A percentile compares a stretch with the other conserved stretches of the same genome.
Conservation (phyloP, 371 early-diverging fungal species). For the Actinomucor elegans region DNA sequence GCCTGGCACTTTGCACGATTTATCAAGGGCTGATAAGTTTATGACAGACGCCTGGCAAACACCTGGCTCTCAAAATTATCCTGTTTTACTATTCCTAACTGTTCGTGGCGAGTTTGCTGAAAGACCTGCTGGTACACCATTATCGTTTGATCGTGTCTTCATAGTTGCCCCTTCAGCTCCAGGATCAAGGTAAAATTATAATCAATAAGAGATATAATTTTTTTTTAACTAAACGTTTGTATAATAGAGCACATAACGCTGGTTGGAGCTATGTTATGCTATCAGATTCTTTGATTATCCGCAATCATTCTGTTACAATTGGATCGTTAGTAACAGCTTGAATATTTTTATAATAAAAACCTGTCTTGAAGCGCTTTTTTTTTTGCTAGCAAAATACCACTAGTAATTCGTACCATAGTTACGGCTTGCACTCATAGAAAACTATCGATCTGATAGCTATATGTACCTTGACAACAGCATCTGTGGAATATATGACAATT, state of each 20-base stretch:
- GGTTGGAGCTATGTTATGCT: slow-evolving; percentile 56
- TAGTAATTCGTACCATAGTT: too few relatives aligned
- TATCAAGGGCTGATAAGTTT: slow-evolving; percentile 42
- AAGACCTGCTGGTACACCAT: slow-evolving; percentile 26
- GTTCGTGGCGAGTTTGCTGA: slow-evolving; percentile 61
- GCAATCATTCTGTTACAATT: slow-evolving; percentile 26
- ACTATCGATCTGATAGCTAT: too few relatives aligned
- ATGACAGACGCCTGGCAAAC: slow-evolving; percentile 62
- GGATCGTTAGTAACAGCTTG: slow-evolving; percentile 13
- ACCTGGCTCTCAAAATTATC: slow-evolving; percentile 20
- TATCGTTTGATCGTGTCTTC: slow-evolving; percentile 58
- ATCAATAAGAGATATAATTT: neutral
- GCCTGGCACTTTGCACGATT: slow-evolving; percentile 51
- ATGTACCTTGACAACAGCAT: too few relatives aligned
- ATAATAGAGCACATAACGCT: slow-evolving; percentile 43
- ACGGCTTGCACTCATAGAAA: too few relatives aligned
- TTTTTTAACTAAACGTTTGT: neutral
- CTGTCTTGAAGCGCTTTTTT: too few relatives aligned
- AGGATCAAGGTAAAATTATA: slow-evolving; percentile 42
- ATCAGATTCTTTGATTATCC: slow-evolving; percentile 48
- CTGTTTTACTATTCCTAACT: slow-evolving; percentile 44
- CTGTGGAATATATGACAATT: too few relatives aligned
- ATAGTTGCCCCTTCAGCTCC: slow-evolving; percentile 53
- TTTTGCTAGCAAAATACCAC: too few relatives aligned
- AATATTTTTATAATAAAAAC: too few relatives aligned